These are phyloP conservation scores for Fonsecaea nubica DNA, from an alignment of 2,329 filamentous ascomycete species.

Conservation along the genomic window DNA sequence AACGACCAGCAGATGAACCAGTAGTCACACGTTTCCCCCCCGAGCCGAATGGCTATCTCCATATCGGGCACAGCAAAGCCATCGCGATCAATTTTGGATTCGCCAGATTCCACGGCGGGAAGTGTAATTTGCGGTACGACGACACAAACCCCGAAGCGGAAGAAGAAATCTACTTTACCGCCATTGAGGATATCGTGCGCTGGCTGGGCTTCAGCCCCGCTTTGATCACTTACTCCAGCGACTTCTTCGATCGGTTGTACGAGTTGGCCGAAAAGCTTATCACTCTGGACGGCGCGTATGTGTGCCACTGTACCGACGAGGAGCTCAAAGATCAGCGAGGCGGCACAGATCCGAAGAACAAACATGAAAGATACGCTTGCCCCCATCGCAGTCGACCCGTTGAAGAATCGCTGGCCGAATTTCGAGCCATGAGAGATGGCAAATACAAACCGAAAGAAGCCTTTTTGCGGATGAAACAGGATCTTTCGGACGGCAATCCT, in stretches of 20 bases:
- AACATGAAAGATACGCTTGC: constrained; percentile 76
- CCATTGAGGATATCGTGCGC: constrained; percentile 84
- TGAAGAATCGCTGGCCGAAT: constrained; percentile 80
- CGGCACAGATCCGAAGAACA: constrained; percentile 68
- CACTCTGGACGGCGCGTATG: constrained; percentile 71
- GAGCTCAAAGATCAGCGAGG: constrained; percentile 89
- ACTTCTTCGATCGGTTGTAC: constrained; percentile 88
- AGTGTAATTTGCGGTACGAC: constrained; percentile 81
- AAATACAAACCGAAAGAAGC: constrained; percentile 86
- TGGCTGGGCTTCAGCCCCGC: constrained; percentile 87
- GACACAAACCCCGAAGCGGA: constrained; percentile 96
- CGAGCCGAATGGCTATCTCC: constrained; percentile 90
- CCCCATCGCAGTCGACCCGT: constrained; percentile 75
- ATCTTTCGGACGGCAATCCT: constrained; percentile 79
- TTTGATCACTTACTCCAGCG: constrained; percentile 83
- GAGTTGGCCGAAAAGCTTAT: constrained; percentile 88
- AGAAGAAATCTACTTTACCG: constrained; percentile 84
- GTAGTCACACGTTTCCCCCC: constrained; percentile 76
- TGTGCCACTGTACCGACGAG: constrained; percentile 79
- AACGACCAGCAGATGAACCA: constrained; percentile 63
- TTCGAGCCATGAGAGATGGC: constrained; percentile 87
- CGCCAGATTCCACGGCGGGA: constrained; percentile 79
- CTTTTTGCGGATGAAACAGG: constrained; percentile 91
- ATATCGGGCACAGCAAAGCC: constrained; percentile 93
- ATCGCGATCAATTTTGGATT: constrained; percentile 98